These are phyloP conservation scores for Penicillium waksmanii DNA, from an alignment of 495 filamentous ascomycete genomes.

Conservation along the genomic window DNA sequence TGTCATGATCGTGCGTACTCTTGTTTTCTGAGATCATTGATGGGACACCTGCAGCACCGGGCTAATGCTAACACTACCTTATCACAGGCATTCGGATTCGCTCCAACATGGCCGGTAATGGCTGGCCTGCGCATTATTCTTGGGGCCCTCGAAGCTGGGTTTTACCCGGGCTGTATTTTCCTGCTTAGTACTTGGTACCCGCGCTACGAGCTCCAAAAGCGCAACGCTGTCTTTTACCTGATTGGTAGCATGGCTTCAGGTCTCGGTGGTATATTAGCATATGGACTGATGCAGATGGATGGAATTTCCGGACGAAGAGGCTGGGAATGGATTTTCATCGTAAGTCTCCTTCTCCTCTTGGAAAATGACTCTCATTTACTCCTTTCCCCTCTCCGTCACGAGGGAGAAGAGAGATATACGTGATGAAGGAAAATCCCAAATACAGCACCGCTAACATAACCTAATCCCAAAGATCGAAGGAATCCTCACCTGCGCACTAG, in stretches of 20 bases:
- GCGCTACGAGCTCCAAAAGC: slow-evolving; percentile 58
- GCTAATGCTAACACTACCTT: too few relatives aligned
- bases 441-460: too few relatives aligned
- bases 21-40: neutral
- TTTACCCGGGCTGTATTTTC: slow-evolving; percentile 60
- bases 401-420: too few relatives aligned
- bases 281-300: slow-evolving; percentile 57
- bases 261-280: slow-evolving; percentile 63
- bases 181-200: slow-evolving; percentile 61
- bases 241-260: slow-evolving; percentile 55
- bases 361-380: neutral
- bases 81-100: neutral
- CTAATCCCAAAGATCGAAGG: neutral
- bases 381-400: too few relatives aligned
- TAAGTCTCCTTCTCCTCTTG: slow-evolving; percentile 17
- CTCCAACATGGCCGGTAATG: neutral
- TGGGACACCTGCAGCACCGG: neutral
- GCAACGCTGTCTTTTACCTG: slow-evolving; percentile 59
- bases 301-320: slow-evolving; percentile 46
- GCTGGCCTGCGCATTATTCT: neutral
- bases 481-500: neutral
- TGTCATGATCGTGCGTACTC: neutral
- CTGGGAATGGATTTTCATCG: slow-evolving; percentile 63
- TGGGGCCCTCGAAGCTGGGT: slow-evolving; percentile 28
- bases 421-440: too few relatives aligned